Percentiles rank a stretch among this genome's conserved stretches.
Conservation (phyloP, 495 filamentous ascomycete genomes). For the Lepraria neglecta region DNA sequence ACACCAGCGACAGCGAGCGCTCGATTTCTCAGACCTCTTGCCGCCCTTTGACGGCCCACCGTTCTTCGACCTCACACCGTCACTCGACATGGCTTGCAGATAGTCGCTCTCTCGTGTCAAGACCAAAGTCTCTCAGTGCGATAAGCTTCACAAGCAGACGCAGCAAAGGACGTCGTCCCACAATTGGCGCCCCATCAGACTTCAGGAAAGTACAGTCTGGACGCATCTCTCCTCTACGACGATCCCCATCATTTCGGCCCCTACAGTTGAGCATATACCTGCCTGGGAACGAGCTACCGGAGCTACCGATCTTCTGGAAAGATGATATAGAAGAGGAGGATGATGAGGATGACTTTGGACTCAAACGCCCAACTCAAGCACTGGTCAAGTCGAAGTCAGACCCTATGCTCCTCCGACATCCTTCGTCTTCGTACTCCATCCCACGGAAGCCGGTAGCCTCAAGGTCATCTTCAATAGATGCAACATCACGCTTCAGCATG, state of each 20-base stretch:
- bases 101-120: slow-evolving; percentile 40
- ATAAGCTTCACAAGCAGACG: slow-evolving; percentile 48
- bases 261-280: slow-evolving; percentile 70
- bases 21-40: slow-evolving; percentile 31
- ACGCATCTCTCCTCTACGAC: slow-evolving; percentile 31
- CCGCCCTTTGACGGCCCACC: slow-evolving; percentile 9
- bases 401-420: slow-evolving; percentile 21
- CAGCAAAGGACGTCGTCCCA: slow-evolving; percentile 38
- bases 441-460: slow-evolving; percentile 26
- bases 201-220: slow-evolving; percentile 44
- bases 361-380: slow-evolving; percentile 25
- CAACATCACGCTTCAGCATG: slow-evolving; percentile 22
- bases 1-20: slow-evolving; percentile 38
- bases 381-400: slow-evolving; percentile 27
- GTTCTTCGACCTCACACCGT: slow-evolving; percentile 25
- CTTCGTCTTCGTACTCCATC: slow-evolving; percentile 23
- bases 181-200: slow-evolving; percentile 49
- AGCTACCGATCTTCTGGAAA: slow-evolving; percentile 42
- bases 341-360: slow-evolving; percentile 16
- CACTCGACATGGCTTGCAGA: slow-evolving; percentile 41
- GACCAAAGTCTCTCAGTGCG: slow-evolving; percentile 35
- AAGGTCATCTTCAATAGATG: slow-evolving; percentile 22
- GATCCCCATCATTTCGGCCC: slow-evolving; percentile 49
- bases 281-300: slow-evolving; percentile 59
- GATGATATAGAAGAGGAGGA: slow-evolving; percentile 11